Conservation (phyloP, 2,329 filamentous ascomycete genomes). For the Arthrobotrys conoides region DNA sequence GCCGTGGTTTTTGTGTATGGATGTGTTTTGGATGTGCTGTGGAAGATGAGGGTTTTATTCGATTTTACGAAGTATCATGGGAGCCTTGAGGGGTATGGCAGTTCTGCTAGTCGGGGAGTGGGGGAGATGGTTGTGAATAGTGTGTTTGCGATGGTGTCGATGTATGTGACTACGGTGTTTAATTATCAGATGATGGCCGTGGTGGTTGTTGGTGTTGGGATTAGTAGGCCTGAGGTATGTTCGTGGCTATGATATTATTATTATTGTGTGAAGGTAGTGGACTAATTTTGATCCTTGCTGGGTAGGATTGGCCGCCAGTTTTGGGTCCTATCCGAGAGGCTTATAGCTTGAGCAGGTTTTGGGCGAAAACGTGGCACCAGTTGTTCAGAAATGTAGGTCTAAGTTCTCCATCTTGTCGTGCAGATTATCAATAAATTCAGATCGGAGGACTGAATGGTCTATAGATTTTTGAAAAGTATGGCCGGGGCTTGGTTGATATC, state of each 20-base stretch:
- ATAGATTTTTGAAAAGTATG: constrained; percentile 30
- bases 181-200: constrained; percentile 34
- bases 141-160: constrained; percentile 20
- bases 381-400: constrained; percentile 20
- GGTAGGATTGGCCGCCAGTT: constrained; percentile 21
- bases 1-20: constrained; percentile 10
- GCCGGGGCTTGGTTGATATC: neutral
- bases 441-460: neutral
- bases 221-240: neutral
- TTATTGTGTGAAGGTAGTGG: no score
- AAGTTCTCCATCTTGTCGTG: neutral
- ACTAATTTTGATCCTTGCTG: neutral
- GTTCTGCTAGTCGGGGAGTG: constrained; percentile 19
- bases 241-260: no score
- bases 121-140: constrained; percentile 9
- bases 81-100: constrained; percentile 23
- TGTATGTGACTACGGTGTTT: constrained; percentile 31
- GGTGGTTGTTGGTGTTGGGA: neutral
- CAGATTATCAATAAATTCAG: no score
- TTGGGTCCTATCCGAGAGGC: constrained; percentile 2
- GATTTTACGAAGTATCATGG: constrained; percentile 32
- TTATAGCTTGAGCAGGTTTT: constrained; percentile 18
- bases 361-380: constrained; percentile 21
- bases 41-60: constrained; percentile 15
- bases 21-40: constrained; percentile 6